phyloP scores from a whole-genome alignment of 306 rosid species.

The Vigna hirtella region DNA sequence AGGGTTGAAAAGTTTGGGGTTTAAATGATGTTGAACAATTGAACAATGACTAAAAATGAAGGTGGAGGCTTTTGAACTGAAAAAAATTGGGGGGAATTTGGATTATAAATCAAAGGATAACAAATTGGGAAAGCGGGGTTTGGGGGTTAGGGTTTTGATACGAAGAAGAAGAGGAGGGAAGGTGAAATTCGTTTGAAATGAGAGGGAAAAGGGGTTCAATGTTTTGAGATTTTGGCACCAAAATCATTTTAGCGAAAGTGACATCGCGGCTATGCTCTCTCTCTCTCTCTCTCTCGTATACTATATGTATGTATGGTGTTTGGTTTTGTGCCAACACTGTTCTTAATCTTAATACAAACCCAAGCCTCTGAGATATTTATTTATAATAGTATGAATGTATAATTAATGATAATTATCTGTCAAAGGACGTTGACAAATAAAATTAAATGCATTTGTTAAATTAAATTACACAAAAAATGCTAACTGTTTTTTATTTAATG shows the following conservation, averaged over 20 bases:
- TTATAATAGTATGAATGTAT: too few species aligned
- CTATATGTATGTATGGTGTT: not conserved
- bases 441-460: too few species aligned
- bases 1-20: slow-evolving; percentile 34
- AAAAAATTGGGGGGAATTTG: not conserved
- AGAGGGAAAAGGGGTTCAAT: slow-evolving; percentile 43
- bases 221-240: slow-evolving; percentile 25
- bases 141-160: slow-evolving; percentile 36
- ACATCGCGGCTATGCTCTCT: slow-evolving; percentile 33
- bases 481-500: too few species aligned
- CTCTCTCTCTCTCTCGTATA: not conserved
- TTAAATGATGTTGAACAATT: not conserved
- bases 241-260: slow-evolving; percentile 40
- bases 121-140: not conserved
- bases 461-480: too few species aligned
- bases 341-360: too few species aligned
- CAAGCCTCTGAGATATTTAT: too few species aligned
- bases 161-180: slow-evolving; percentile 56
- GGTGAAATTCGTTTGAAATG: slow-evolving; percentile 41
- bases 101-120: slow-evolving; percentile 6
- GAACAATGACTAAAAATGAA: not conserved
- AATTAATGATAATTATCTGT: too few species aligned
- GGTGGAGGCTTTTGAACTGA: not conserved
- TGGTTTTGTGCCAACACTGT: not conserved
- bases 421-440: too few species aligned